Percentiles rank a stretch among this genome's conserved stretches.
Evolutionary conservation across 108 stramenopile species (phyloP).

Genomic region (Conticribra weissflogii): DNA sequence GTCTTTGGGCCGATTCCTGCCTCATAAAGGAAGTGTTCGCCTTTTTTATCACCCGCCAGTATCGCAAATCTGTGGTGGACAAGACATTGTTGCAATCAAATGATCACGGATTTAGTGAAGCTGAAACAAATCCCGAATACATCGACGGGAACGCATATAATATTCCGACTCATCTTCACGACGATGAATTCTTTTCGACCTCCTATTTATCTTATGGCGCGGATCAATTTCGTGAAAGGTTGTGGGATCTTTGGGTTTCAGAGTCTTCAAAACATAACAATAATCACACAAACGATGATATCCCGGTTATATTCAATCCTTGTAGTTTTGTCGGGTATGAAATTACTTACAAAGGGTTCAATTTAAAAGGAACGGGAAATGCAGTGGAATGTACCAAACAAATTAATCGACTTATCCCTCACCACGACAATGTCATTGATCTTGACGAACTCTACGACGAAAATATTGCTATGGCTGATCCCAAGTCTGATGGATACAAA

Average conservation of each 20-base stretch:
- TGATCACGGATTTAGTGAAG: not conserved
- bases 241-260: slow-evolving; percentile 78
- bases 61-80: not conserved
- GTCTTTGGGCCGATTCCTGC: no score
- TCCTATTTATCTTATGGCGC: slow-evolving; percentile 88
- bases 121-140: not conserved
- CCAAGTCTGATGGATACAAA: slow-evolving; percentile 5
- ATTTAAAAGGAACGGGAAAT: slow-evolving; percentile 77
- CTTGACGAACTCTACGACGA: slow-evolving; percentile 53
- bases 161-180: slow-evolving; percentile 59
- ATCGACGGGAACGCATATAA: slow-evolving; percentile 1
- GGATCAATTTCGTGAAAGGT: slow-evolving; percentile 85
- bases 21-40: no score
- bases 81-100: slow-evolving; percentile 10
- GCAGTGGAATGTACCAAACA: slow-evolving; percentile 69
- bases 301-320: slow-evolving; percentile 69
- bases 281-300: not conserved
- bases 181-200: slow-evolving; percentile 82
- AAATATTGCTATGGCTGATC: slow-evolving; percentile 23
- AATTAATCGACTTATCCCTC: slow-evolving; percentile 77
- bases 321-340: slow-evolving; percentile 78
- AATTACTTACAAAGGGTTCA: slow-evolving; percentile 59
- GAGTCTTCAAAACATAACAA: slow-evolving; percentile 34
- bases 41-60: no score
- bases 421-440: slow-evolving; percentile 68